Conservation (phyloP, 352 stramenopile species). For the Sclerospora graminicola region DNA sequence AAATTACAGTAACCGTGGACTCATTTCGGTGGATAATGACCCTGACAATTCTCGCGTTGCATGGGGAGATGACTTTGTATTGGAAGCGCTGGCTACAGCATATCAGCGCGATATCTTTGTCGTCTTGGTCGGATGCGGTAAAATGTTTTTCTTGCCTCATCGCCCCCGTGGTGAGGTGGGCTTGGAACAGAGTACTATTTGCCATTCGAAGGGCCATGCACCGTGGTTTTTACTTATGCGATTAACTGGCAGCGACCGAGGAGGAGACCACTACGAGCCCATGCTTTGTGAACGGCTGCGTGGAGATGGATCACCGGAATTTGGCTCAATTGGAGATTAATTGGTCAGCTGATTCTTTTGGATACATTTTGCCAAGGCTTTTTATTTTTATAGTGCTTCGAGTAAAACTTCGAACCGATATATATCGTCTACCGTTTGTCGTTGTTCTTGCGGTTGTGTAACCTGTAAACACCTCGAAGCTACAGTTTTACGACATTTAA, state of each 20-base stretch:
- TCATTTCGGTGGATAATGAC: slow-evolving; percentile 79
- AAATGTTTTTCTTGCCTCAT: slow-evolving; percentile 86
- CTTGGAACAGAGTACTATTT: slow-evolving; percentile 32
- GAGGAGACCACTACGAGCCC: slow-evolving; percentile 82
- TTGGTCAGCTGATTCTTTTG: not conserved
- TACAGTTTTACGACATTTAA: no score
- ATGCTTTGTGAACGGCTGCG: slow-evolving; percentile 80
- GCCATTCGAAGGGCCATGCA: slow-evolving; percentile 63
- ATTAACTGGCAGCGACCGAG: slow-evolving; percentile 72
- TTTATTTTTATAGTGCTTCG: slow-evolving; percentile 1
- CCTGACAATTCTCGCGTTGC: slow-evolving; percentile 68
- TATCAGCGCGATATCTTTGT: slow-evolving; percentile 86
- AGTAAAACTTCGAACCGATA: slow-evolving; percentile 1
- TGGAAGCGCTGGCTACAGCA: slow-evolving; percentile 75
- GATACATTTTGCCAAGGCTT: not conserved
- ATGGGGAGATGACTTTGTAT: slow-evolving; percentile 80
- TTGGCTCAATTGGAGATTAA: slow-evolving; percentile 76
- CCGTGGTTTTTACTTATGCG: slow-evolving; percentile 86
- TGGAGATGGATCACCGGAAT: slow-evolving; percentile 73
- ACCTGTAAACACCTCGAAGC: no score
- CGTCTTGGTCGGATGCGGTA: slow-evolving; percentile 75
- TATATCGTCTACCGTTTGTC: slow-evolving; percentile 13
- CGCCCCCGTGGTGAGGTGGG: slow-evolving; percentile 37
- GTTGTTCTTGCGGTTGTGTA: no score
- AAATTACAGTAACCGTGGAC: slow-evolving; percentile 65